These are phyloP conservation scores for Caryopteris hybrid DNA, from an alignment of 305 asterid species.

Conservation along the genomic window DNA sequence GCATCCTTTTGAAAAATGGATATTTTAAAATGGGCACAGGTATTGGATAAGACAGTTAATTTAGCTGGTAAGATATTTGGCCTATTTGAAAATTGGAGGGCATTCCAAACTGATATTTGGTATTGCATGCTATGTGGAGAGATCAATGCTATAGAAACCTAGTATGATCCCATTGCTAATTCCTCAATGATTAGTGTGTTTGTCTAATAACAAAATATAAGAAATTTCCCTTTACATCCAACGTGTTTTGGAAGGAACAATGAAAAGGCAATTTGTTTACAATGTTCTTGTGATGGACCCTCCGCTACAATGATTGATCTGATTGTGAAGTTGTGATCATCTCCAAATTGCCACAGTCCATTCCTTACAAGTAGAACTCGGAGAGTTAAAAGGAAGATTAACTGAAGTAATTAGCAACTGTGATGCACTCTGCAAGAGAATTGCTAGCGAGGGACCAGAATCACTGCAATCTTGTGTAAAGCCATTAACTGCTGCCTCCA, in stretches of 20 bases:
- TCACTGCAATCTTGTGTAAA: slow-evolving; percentile 60
- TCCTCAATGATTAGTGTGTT: neutral
- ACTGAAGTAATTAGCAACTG: slow-evolving; percentile 89
- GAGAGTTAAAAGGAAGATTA: slow-evolving; percentile 86
- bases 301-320: neutral
- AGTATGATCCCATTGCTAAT: neutral
- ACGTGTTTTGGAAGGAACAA: neutral
- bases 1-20: neutral
- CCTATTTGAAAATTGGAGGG: too few relatives aligned
- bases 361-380: slow-evolving; percentile 87
- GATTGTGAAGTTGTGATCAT: neutral
- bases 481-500: slow-evolving; percentile 47
- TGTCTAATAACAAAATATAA: neutral
- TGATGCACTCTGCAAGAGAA: slow-evolving; percentile 89
- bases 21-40: neutral
- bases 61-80: neutral
- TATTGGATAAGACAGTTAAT: slow-evolving; percentile 1
- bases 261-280: neutral
- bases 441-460: slow-evolving; percentile 73
- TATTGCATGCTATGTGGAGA: neutral
- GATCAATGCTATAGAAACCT: too few relatives aligned
- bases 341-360: slow-evolving; percentile 50
- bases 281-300: neutral
- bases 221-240: neutral
- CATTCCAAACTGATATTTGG: slow-evolving; percentile 6